Evolutionary conservation across 1,139 yeast species (phyloP).

Genomic region (Yamadazyma membranifaciens): DNA sequence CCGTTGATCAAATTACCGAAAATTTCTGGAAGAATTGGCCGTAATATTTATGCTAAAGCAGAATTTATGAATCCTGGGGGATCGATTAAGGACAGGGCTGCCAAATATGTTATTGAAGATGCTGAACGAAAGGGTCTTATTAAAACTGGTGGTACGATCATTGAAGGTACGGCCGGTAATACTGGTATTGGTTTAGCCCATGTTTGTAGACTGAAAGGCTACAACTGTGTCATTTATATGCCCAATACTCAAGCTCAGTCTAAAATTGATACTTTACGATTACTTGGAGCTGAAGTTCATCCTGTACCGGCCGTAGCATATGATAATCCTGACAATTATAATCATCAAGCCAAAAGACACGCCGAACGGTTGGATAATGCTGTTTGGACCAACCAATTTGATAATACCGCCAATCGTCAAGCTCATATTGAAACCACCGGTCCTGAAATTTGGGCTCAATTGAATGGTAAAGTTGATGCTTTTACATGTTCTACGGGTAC

Average conservation of each 20-base stretch:
- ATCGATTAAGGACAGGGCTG: conserved; percentile 89
- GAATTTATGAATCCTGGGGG: conserved; percentile 97
- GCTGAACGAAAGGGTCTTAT: conserved; percentile 74
- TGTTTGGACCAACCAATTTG: conserved; percentile 91
- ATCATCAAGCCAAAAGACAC: conserved; percentile 81
- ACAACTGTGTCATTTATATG: conserved; percentile 83
- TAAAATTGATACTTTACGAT: conserved; percentile 68
- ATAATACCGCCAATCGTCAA: conserved; percentile 81
- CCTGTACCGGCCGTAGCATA: conserved; percentile 91
- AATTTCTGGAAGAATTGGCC: conserved; percentile 59
- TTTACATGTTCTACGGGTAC: conserved; percentile 91
- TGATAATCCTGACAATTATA: conserved; percentile 77
- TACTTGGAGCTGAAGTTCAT: conserved; percentile 80
- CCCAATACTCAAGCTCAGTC: conserved; percentile 83
- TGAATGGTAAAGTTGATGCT: conserved; percentile 76
- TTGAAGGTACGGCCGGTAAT: conserved; percentile 58
- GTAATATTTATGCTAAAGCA: conserved; percentile 84
- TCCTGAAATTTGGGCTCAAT: conserved; percentile 87
- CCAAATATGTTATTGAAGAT: conserved; percentile 70
- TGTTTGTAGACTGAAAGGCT: conserved; percentile 79
- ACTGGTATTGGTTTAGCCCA: conserved; percentile 92
- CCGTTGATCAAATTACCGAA: conserved; percentile 69
- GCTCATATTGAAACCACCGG: conserved; percentile 92
- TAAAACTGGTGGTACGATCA: conserved; percentile 60
- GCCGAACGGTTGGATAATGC: conserved; percentile 75